phyloP scores from a whole-genome alignment of 495 filamentous ascomycete genomes.

The Chaetomium tenue region DNA sequence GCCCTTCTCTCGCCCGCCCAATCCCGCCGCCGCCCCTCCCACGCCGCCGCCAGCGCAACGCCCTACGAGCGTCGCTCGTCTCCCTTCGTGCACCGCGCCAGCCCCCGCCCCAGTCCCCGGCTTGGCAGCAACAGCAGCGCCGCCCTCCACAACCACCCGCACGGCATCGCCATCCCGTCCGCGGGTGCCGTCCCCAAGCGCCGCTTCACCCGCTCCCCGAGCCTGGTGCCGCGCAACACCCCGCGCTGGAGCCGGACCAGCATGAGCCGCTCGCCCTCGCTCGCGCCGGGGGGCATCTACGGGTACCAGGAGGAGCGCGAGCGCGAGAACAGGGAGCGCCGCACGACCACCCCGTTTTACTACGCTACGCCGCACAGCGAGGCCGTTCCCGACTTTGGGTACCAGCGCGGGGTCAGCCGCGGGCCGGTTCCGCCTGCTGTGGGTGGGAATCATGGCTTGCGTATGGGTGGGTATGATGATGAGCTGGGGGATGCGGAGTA shows the following conservation, averaged over 20 bases:
- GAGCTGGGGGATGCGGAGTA: conserved; percentile 26
- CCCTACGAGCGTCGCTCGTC: conserved; percentile 41
- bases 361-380: conserved; percentile 58
- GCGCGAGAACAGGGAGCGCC: conserved; percentile 30
- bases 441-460: not conserved
- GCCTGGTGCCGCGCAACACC: conserved; percentile 44
- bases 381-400: conserved; percentile 25
- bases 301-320: conserved; percentile 24
- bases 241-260: conserved; percentile 48
- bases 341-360: conserved; percentile 47
- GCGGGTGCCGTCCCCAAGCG: conserved; percentile 33
- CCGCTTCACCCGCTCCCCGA: conserved; percentile 45
- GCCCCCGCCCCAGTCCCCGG: conserved; percentile 27
- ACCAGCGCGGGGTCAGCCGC: conserved; percentile 27
- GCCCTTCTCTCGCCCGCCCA: conserved; percentile 33
- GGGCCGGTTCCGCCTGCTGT: conserved; percentile 8
- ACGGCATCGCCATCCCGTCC: conserved; percentile 2
- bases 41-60: conserved; percentile 21
- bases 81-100: conserved; percentile 35
- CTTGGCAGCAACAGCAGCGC: not conserved
- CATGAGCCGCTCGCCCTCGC: conserved; percentile 36
- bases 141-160: not conserved
- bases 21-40: conserved; percentile 42
- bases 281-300: conserved; percentile 24
- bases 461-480: conserved; percentile 24